Base-by-base conservation (phyloP, 306 rosid species). In the Vigna mungo region DNA sequence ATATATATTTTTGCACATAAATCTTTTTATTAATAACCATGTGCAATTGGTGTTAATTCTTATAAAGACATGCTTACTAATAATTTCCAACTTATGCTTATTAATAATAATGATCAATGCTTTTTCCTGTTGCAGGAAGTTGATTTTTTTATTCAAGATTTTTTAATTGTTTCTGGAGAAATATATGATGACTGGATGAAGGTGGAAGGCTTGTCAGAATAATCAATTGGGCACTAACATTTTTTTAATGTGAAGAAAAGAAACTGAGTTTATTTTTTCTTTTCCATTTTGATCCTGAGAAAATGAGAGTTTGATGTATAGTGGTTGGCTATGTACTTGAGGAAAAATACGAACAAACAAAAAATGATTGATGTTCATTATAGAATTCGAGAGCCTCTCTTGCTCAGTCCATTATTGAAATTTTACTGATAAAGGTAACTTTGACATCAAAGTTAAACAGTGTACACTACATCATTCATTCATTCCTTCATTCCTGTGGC, bases 61-160 rank as follows among this genome's bases (percentile, higher is more conserved):
- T 23, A 12, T 56, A 25, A 9, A 0, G 3, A 11, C 36, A 56
- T 11, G 9, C 63, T 56, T 12, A 23, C 9, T 20, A 54, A n/a
- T 51, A 51, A n/a, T 51, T 2, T 1, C 23, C 23, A n/a, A n/a
- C 6, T 20, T 51, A 51, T 44, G 49, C 56, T 56, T 56, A 12
- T 25, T 68, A 25, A 12, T 68, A 25, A 25, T 88, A 61, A 88
- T 87, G 52, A 81, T 83, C 20, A 21, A 9, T 59, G 55, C 16
- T 81, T 84, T 77, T 52, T 85, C 48, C 17, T 58, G 37, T 71
- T 86, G 94, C 94, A 95, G 97, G 94, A 85, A 44, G 87, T 87
- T 85, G 89, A 79, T 84, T 85, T 78, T 89, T 72, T 84, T 58
- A 85, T 89, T 89, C 87, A 82, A 72, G 85, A 87, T 92, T 92